phyloP scores from a whole-genome alignment of 2,329 filamentous ascomycete species.

The Penicillium rolfsii region DNA sequence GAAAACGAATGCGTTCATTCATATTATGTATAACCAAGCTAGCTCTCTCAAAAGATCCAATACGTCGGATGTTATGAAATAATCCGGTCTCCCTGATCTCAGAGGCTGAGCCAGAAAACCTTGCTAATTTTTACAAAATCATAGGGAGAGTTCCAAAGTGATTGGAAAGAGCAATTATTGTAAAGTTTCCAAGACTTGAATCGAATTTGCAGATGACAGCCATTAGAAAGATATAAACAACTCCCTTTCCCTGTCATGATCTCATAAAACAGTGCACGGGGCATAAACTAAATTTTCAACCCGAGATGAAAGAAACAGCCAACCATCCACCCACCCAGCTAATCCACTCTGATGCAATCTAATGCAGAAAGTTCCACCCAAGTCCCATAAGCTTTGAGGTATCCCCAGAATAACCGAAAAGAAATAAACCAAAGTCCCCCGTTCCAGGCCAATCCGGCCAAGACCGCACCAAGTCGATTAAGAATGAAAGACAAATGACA shows the following conservation, averaged over 20 bases:
- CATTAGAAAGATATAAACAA: neutral
- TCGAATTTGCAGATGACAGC: too few species aligned
- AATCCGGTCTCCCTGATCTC: too few species aligned
- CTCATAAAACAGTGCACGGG: constrained; percentile 10
- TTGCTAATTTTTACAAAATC: too few species aligned
- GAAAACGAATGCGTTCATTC: neutral
- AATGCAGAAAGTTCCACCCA: neutral
- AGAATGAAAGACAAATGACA: too few species aligned
- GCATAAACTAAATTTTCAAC: neutral
- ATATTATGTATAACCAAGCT: too few species aligned
- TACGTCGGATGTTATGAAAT: too few species aligned
- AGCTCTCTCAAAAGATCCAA: too few species aligned
- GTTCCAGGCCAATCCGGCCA: neutral
- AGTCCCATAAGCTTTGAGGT: neutral
- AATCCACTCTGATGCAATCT: neutral
- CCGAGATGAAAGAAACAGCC: neutral
- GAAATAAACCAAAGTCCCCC: neutral
- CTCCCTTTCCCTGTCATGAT: constrained; percentile 16
- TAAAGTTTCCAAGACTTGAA: too few species aligned
- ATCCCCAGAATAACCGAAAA: neutral
- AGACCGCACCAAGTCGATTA: too few species aligned
- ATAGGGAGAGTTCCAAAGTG: neutral
- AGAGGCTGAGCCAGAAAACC: too few species aligned
- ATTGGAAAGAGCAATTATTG: neutral
- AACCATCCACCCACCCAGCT: neutral